Base-by-base conservation (phyloP, 2,329 filamentous ascomycete genomes). In the Cytospora piceicola region DNA sequence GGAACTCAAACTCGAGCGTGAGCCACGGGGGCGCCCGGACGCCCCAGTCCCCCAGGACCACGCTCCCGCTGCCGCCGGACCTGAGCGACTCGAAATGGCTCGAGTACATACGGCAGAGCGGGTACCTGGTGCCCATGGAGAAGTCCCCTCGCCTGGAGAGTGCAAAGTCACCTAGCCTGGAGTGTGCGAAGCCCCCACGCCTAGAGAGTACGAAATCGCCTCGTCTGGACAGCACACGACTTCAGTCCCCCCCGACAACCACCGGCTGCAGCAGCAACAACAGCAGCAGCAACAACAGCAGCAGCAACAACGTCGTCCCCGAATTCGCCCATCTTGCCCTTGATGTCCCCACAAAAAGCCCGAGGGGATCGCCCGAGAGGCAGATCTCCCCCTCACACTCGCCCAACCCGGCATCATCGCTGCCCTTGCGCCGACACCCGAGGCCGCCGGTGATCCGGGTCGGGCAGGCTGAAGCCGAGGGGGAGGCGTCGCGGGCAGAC, bases 401-500 rank as follows among this genome's bases (percentile, higher is more conserved):
- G 3, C 69, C 71, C 3, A 53, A 62, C 3, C 61, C 72, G 15
- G 69, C 73, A 1, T 63, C 68, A 2, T 63, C 69, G 7, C 75
- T 75, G 3, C 73, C 72, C 8, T 76, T 77, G 69, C 78, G 81
- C 64, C 78, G 80, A 34, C 80, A 80, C 60, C 81, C 82, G 49
- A 85, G 85, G 72, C 85, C 82, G 2, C 83, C 83, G 0, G 80
- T 85, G 27, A 77, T 77, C 52, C 75, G 75, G 12, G 81, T 85
- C 64, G 82, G 82, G 17, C 82, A 85, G 69, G 75, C 83, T 2
- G 83, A 85, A 66, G 74, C 67, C 52, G 70, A 74, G 8, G 58
- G 65, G 70, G 17, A 68, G 71, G 29, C 65, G 67, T 54, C 65
- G 71, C 56, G 69, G 73, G 67, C 73, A 4, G 73, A 73, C 39